These are phyloP conservation scores for Coemansia aciculifera DNA, from an alignment of 192 early-diverging fungal genomes.

Conservation along the genomic window DNA sequence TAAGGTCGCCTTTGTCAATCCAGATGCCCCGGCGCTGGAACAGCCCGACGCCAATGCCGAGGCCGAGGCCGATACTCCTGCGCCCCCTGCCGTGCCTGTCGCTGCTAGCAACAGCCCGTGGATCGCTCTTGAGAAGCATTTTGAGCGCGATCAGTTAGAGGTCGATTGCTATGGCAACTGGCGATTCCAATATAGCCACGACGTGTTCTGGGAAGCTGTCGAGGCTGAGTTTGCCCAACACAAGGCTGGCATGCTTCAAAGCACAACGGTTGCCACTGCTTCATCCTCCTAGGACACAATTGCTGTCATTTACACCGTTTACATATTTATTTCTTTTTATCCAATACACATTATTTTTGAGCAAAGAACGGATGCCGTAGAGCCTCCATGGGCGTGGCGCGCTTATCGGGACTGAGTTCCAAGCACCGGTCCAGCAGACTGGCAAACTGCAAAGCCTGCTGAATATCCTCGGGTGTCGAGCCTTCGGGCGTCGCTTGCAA, in stretches of 20 bases:
- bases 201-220: conserved; percentile 65
- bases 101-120: conserved; percentile 35
- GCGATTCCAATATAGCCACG: conserved; percentile 67
- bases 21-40: conserved; percentile 45
- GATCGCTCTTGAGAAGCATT: conserved; percentile 43
- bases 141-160: conserved; percentile 56
- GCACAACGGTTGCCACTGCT: background rate
- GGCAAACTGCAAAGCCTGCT: conserved; percentile 68
- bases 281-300: background rate
- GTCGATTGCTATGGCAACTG: conserved; percentile 72
- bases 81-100: background rate
- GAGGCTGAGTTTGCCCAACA: conserved; percentile 48
- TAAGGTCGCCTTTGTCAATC: conserved; percentile 84
- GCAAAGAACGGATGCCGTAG: conserved; percentile 84
- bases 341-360: background rate
- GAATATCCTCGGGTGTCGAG: conserved; percentile 30
- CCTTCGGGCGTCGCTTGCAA: conserved; percentile 56
- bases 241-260: conserved; percentile 26
- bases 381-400: conserved; percentile 83
- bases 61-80: background rate
- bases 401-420: conserved; percentile 82
- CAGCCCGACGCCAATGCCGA: conserved; percentile 9
- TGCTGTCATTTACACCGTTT: background rate
- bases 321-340: background rate
- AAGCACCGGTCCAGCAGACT: conserved; percentile 86